These are phyloP conservation scores for Coniochaeta sp. DNA, from an alignment of 2,329 filamentous ascomycete genomes.

Conservation along the genomic window DNA sequence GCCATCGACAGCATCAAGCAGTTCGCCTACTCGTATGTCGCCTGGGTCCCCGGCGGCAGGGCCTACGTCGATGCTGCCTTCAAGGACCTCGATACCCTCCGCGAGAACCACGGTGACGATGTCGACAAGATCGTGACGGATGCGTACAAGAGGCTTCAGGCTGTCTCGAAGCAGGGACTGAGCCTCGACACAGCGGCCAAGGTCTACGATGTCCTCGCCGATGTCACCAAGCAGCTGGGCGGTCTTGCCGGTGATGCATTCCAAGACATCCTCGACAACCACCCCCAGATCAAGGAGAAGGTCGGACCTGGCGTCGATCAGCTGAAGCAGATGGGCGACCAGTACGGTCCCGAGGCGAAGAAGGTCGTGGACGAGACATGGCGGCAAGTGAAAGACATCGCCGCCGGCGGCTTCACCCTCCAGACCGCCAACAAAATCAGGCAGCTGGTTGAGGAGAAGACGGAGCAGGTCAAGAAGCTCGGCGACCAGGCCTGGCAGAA, in stretches of 20 bases:
- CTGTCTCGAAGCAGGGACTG: slow-evolving; percentile 50
- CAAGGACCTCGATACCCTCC: slow-evolving; percentile 62
- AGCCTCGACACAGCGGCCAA: slow-evolving; percentile 55
- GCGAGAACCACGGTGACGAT: slow-evolving; percentile 60
- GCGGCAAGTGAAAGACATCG: slow-evolving; percentile 56
- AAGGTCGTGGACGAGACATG: slow-evolving; percentile 69
- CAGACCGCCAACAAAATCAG: slow-evolving; percentile 47
- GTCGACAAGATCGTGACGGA: slow-evolving; percentile 62
- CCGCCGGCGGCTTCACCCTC: slow-evolving; percentile 53
- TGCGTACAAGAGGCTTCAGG: slow-evolving; percentile 60
- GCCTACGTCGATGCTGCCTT: slow-evolving; percentile 64
- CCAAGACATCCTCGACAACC: slow-evolving; percentile 62
- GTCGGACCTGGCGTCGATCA: slow-evolving; percentile 61
- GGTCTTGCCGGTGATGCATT: slow-evolving; percentile 56
- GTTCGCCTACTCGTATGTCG: slow-evolving; percentile 61
- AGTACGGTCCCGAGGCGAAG: slow-evolving; percentile 70
- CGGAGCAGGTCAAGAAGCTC: slow-evolving; percentile 56
- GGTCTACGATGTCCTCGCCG: slow-evolving; percentile 55
- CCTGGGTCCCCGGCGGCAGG: slow-evolving; percentile 64
- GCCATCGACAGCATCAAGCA: slow-evolving; percentile 59
- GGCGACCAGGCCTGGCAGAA: slow-evolving; percentile 69
- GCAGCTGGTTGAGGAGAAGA: slow-evolving; percentile 63
- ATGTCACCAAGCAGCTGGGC: slow-evolving; percentile 52
- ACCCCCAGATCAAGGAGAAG: slow-evolving; percentile 66
- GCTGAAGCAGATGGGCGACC: slow-evolving; percentile 61